Conservation (phyloP, 495 filamentous ascomycete species). For the Pseudevernia furfuracea region DNA sequence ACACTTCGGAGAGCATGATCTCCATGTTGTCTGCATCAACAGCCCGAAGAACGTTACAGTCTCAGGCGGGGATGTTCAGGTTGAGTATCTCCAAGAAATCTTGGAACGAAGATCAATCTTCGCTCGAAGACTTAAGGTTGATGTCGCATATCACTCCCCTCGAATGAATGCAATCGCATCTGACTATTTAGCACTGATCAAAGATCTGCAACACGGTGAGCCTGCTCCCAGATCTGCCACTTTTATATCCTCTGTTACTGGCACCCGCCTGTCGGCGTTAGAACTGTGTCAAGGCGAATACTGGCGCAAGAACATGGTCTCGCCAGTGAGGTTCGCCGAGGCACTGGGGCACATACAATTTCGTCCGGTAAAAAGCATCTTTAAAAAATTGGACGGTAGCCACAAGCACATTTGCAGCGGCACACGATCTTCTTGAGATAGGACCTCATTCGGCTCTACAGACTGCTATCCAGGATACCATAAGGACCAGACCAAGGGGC, state of each 20-base stretch:
- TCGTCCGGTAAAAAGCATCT: no score
- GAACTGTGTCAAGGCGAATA: no score
- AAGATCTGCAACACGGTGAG: not conserved
- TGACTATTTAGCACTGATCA: conserved; percentile 6
- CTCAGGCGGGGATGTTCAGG: conserved; percentile 20
- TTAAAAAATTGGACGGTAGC: no score
- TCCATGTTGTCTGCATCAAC: no score
- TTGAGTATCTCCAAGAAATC: conserved; percentile 17
- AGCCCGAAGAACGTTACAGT: conserved; percentile 29
- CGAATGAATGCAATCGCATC: conserved; percentile 18
- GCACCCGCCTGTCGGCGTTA: no score
- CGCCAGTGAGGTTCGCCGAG: conserved; percentile 31
- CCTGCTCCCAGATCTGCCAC: not conserved
- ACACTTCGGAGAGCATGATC: no score
- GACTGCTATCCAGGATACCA: conserved; percentile 32
- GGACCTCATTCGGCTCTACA: conserved; percentile 51
- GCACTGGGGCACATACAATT: no score
- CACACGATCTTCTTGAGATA: conserved; percentile 43
- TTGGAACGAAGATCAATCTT: conserved; percentile 7
- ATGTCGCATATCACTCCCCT: conserved; percentile 13
- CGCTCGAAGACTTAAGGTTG: conserved; percentile 11
- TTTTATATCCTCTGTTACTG: conserved; percentile 16
- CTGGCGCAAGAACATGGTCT: conserved; percentile 19
- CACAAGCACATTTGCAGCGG: no score
- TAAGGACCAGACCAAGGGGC: not conserved